These are phyloP conservation scores for Picea engelmannii DNA, from an alignment of 83 land plant species.

Conservation along the genomic window DNA sequence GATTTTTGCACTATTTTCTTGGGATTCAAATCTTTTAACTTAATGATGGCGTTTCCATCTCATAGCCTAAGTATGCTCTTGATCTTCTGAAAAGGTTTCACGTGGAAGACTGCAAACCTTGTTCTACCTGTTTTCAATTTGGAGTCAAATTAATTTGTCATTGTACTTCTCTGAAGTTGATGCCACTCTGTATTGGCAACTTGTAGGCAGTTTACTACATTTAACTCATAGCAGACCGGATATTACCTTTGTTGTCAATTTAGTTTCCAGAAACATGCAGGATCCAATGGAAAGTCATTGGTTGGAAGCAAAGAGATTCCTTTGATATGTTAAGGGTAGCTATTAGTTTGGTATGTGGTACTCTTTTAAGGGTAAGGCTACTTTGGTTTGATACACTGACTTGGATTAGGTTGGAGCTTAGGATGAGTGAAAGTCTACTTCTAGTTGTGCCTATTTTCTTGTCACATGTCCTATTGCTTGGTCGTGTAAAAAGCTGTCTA, in stretches of 20 bases:
- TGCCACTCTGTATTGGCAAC: background rate
- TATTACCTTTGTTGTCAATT: too few species aligned
- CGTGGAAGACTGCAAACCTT: background rate
- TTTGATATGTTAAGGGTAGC: background rate
- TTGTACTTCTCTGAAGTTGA: background rate
- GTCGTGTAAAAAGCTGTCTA: too few species aligned
- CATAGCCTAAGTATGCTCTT: background rate
- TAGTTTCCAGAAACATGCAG: background rate
- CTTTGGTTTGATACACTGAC: background rate
- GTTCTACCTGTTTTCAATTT: background rate
- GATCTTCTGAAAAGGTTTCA: slow-evolving; percentile 1
- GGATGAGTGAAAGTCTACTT: background rate
- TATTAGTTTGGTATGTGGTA: background rate
- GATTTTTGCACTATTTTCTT: too few species aligned
- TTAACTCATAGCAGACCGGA: background rate
- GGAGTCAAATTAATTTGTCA: background rate
- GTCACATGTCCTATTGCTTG: too few species aligned
- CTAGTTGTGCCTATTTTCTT: too few species aligned
- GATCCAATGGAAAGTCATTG: background rate
- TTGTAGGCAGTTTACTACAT: background rate
- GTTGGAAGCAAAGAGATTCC: background rate
- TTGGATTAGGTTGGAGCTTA: background rate
- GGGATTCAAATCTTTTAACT: too few species aligned
- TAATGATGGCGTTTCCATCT: background rate
- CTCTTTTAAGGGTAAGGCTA: background rate